Evolutionary conservation across 2,329 filamentous ascomycete species (phyloP), one percentile per base, ranked within the genome.

Genomic region (Calonectria honghensis): DNA sequence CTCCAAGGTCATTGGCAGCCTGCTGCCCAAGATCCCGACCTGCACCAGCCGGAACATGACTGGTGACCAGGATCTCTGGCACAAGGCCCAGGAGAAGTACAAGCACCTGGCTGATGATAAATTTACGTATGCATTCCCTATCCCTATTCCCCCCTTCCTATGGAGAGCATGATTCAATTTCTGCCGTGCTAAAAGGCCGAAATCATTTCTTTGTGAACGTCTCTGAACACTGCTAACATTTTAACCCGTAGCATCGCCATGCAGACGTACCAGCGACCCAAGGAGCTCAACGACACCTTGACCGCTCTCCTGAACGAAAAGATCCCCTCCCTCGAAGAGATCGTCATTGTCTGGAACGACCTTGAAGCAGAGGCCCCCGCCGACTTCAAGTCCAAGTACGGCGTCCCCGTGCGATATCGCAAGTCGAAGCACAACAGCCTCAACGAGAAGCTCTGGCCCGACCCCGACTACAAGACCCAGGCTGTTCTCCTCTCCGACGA

Each of bases 401-500:
- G 82, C 59, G 81, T 85, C 9, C 72, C 77, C 3, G 84, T 86
- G 16, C 81, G 84, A 39, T 85, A 83, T 75, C 81, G 85, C 63
- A 77, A 73, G 11, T 82, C 85, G 16, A 70, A 78, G 11, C 77
- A 75, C 59, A 82, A 86, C 76, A 85, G 83, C 68, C 82, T 85
- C 41, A 86, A 86, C 78, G 78, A 84, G 57, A 85, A 86, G 72
- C 82, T 86, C 45, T 79, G 80, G 78, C 83, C 84, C 4, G 84
- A 86, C 35, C 82, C 84, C 6, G 77, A 78, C 1, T 86, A 84
- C 76, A 75, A 81, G 59, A 86, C 85, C 24, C 80, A 86, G 66
- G 85, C 85, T 16, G 81, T 86, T n/a, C 82, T 86, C 29, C 81
- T 86, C 13, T 84, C 82, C 24, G 85, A 86, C 52, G 85, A 86